Base-by-base conservation (phyloP, 805 yeast genomes). In the Yarrowia sp. region DNA sequence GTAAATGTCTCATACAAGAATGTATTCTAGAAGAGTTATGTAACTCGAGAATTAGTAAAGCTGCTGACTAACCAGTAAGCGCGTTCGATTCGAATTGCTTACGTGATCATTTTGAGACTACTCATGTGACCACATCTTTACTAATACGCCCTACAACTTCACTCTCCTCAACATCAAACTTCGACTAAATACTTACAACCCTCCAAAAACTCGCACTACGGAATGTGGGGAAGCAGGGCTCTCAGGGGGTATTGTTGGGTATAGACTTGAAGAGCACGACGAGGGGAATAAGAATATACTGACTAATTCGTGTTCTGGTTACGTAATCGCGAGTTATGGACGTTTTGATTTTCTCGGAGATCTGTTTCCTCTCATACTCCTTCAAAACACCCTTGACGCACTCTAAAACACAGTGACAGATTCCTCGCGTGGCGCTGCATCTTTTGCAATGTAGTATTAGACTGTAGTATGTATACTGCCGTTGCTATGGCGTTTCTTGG, bases 201-300 rank as follows among this genome's bases (percentile, higher is more conserved):
- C 55, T 48, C 55, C 13, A 17, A 6, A 10, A 7, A 8, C 41
- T 33, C 35, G 32, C 38, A 17, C 55, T 14, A 17, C 1, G 55
- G 55, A 48, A 48, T 48, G 55, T 48, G 55, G 55, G 41, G 55
- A 48, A 48, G 41, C 41, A 35, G 18, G 55, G 55, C 41, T 17
- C 55, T 31, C 14, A 11, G 4, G 10, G 13, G 10, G n/a, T 6
- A 10, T 35, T 33, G n/a, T 48, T 8, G 38, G 53, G 22, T 28
- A 28, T 45, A 35, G 15, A 10, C 31, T 10, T 45, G 51, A 8
- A 1, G 51, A 15, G 7, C 22, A 4, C 28, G 9, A 11, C 14
- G 18, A 5, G 38, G 38, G 5, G 38, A 31, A 7, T 44, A 9
- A 2, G 38, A 10, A 10, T 35, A 4, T 3, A 11, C 8, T 35